Percentiles rank a stretch among this genome's conserved stretches.
phyloP scores from a whole-genome alignment of 768 basidiomycete species.

The Leccinum incarnatum region DNA sequence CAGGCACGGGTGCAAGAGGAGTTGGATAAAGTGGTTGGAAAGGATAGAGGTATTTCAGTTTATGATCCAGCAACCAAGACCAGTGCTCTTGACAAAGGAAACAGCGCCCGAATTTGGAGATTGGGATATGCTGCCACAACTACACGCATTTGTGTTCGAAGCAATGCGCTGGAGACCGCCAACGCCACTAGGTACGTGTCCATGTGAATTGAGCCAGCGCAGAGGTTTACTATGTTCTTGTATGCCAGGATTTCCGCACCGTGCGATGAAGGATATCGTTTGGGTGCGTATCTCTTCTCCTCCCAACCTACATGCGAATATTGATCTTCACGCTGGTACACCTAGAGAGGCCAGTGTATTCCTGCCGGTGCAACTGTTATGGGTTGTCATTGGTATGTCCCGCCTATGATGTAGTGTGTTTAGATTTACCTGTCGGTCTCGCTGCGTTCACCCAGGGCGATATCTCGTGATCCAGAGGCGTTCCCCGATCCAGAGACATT shows the following conservation, averaged over 20 bases:
- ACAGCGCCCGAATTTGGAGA: slow-evolving; percentile 37
- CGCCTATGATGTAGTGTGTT: not conserved
- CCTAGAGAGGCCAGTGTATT: not conserved
- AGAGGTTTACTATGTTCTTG: not conserved
- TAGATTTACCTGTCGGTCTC: not conserved
- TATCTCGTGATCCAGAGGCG: not conserved
- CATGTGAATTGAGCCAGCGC: not conserved
- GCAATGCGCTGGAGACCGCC: slow-evolving; percentile 35
- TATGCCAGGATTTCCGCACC: slow-evolving; percentile 50
- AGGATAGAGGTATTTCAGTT: slow-evolving; percentile 20
- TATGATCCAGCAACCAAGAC: not conserved
- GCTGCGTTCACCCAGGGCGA: not conserved
- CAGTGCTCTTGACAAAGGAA: not conserved
- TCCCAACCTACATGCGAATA: not conserved
- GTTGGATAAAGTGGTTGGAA: slow-evolving; percentile 47
- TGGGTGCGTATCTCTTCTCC: slow-evolving; percentile 40
- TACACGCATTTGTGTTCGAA: slow-evolving; percentile 36
- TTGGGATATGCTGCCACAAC: slow-evolving; percentile 28
- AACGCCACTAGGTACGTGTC: slow-evolving; percentile 25
- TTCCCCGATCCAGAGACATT: not conserved
- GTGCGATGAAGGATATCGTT: slow-evolving; percentile 57
- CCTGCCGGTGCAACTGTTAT: not conserved
- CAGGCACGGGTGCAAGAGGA: slow-evolving; percentile 49
- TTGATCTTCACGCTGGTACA: not conserved
- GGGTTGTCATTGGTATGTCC: not conserved